phyloP scores from a whole-genome alignment of 176 grass and related monocot genomes.

The Urochloa ruziziensis region DNA sequence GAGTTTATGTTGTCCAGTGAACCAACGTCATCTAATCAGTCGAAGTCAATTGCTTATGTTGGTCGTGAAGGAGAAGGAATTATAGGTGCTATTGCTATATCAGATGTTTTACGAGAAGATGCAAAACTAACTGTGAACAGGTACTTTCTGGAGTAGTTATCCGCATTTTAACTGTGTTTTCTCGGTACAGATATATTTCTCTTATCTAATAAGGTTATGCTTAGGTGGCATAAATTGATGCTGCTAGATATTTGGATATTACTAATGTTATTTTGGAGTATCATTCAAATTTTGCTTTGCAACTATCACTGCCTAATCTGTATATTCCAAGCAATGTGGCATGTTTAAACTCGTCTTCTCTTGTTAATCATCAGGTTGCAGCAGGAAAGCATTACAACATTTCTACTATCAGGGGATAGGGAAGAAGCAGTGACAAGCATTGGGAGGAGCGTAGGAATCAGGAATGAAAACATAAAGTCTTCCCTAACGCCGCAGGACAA shows the following conservation, averaged over 20 bases:
- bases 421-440: slow-evolving; percentile 83
- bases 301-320: slow-evolving; percentile 1
- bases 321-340: background rate
- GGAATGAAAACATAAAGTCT: slow-evolving; percentile 55
- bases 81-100: slow-evolving; percentile 85
- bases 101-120: slow-evolving; percentile 82
- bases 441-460: slow-evolving; percentile 68
- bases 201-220: background rate
- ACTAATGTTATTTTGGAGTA: background rate
- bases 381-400: slow-evolving; percentile 55
- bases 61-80: slow-evolving; percentile 89
- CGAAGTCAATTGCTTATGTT: slow-evolving; percentile 85
- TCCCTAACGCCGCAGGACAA: slow-evolving; percentile 82
- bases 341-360: background rate
- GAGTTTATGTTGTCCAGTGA: slow-evolving; percentile 45
- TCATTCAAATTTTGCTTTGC: slow-evolving; percentile 12
- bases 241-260: slow-evolving; percentile 11
- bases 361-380: slow-evolving; percentile 54
- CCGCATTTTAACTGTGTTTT: slow-evolving; percentile 25
- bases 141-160: slow-evolving; percentile 43
- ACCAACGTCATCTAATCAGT: slow-evolving; percentile 57
- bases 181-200: background rate
- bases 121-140: slow-evolving; percentile 69
- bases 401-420: slow-evolving; percentile 87
- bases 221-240: background rate